A percentile compares a stretch with the other conserved stretches of the same genome.
Evolutionary conservation across 2,329 filamentous ascomycete genomes (phyloP).

Genomic region (Hypocrella siamensis): DNA sequence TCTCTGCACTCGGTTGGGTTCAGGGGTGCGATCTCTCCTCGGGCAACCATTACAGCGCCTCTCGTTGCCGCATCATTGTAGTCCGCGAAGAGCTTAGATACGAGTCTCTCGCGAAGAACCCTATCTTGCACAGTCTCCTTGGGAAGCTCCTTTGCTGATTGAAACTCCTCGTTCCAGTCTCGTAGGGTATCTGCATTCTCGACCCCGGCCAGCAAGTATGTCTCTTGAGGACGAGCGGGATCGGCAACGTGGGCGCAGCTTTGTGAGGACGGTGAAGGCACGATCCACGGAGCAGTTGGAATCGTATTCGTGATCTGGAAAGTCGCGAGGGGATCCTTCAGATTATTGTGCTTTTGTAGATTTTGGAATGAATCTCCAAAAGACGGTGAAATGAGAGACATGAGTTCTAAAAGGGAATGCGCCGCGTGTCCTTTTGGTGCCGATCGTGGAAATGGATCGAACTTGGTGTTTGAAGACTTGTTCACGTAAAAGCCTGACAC

Average conservation of each 20-base stretch:
- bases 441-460: slow-evolving; percentile 72
- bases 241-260: slow-evolving; percentile 63
- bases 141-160: slow-evolving; percentile 86
- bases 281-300: slow-evolving; percentile 82
- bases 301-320: slow-evolving; percentile 95
- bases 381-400: slow-evolving; percentile 66
- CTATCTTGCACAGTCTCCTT: slow-evolving; percentile 89
- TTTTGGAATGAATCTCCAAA: slow-evolving; percentile 63
- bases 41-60: slow-evolving; percentile 80
- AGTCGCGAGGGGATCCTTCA: slow-evolving; percentile 74
- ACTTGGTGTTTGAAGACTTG: slow-evolving; percentile 88
- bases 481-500: slow-evolving; percentile 95
- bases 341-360: slow-evolving; percentile 71
- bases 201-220: slow-evolving; percentile 73
- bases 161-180: slow-evolving; percentile 99
- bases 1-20: slow-evolving; percentile 89
- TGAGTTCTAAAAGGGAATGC: slow-evolving; percentile 73
- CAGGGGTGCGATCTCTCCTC: slow-evolving; percentile 80
- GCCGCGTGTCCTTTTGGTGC: slow-evolving; percentile 64
- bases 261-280: slow-evolving; percentile 50
- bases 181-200: slow-evolving; percentile 89
- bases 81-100: slow-evolving; percentile 92
- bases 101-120: slow-evolving; percentile 85
- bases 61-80: slow-evolving; percentile 91
- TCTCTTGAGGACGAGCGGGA: slow-evolving; percentile 80